Evolutionary conservation across 768 basidiomycete species (phyloP).

Genomic region (Russula compacta): DNA sequence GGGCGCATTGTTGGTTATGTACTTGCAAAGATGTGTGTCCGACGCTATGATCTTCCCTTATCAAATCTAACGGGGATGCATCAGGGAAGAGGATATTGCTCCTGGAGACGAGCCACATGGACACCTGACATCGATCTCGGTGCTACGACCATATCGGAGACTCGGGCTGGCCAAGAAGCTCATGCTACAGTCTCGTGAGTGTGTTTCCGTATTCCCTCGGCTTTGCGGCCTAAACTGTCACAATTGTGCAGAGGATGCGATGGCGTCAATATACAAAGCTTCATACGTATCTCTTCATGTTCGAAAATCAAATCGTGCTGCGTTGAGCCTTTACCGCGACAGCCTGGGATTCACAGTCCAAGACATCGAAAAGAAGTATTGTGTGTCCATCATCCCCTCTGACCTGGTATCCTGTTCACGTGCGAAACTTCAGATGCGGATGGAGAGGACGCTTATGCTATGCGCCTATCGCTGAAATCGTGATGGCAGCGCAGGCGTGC

Average conservation of each 20-base stretch:
- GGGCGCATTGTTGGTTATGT: slow-evolving; percentile 92
- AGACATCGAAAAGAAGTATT: slow-evolving; percentile 83
- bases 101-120: slow-evolving; percentile 64
- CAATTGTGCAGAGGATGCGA: slow-evolving; percentile 65
- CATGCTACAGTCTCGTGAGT: slow-evolving; percentile 87
- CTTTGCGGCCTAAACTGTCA: neutral
- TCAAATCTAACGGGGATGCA: neutral
- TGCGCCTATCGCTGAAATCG: slow-evolving; percentile 58
- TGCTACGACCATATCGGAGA: slow-evolving; percentile 82
- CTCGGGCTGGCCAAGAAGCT: slow-evolving; percentile 89
- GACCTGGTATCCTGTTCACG: slow-evolving; percentile 10
- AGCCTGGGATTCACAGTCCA: slow-evolving; percentile 84
- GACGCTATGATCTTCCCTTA: neutral
- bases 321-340: slow-evolving; percentile 80
- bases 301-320: slow-evolving; percentile 89
- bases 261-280: slow-evolving; percentile 81
- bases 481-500: neutral
- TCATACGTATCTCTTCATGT: slow-evolving; percentile 84
- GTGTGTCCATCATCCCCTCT: slow-evolving; percentile 42
- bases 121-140: slow-evolving; percentile 95
- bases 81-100: slow-evolving; percentile 57
- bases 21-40: slow-evolving; percentile 81
- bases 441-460: slow-evolving; percentile 90
- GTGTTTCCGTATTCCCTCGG: neutral
- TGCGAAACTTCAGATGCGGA: slow-evolving; percentile 60